A percentile compares a stretch with the other conserved stretches of the same genome.
Evolutionary conservation across 495 filamentous ascomycete genomes (phyloP).

Genomic region (Penicillium manginii): DNA sequence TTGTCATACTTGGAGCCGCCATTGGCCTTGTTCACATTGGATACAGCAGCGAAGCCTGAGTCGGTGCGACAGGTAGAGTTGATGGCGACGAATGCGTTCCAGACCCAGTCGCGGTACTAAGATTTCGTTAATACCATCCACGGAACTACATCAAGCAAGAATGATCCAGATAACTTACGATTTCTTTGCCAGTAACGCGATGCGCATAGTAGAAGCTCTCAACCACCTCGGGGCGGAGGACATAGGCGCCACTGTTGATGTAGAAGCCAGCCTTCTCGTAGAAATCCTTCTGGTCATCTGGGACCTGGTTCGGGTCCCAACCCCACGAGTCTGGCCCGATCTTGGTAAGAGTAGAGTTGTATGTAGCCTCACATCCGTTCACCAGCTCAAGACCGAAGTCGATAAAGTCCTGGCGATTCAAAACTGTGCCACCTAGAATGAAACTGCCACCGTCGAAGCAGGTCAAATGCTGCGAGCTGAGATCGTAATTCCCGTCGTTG

Average conservation of each 20-base stretch:
- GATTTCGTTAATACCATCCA: slow-evolving; percentile 16
- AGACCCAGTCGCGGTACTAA: slow-evolving; percentile 82
- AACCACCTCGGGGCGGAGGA: slow-evolving; percentile 81
- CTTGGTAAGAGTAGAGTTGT: slow-evolving; percentile 64
- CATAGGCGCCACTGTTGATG: slow-evolving; percentile 63
- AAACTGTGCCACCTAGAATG: slow-evolving; percentile 77
- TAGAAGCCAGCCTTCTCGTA: slow-evolving; percentile 74
- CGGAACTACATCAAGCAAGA: background rate
- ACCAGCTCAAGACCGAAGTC: slow-evolving; percentile 78
- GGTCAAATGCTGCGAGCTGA: slow-evolving; percentile 67
- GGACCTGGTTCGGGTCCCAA: slow-evolving; percentile 63
- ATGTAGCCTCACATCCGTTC: slow-evolving; percentile 74
- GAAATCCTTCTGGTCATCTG: slow-evolving; percentile 55
- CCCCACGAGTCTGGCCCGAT: slow-evolving; percentile 81
- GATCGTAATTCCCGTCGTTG: slow-evolving; percentile 51
- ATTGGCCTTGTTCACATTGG: slow-evolving; percentile 63
- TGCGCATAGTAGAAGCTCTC: slow-evolving; percentile 92
- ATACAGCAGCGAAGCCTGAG: slow-evolving; percentile 68
- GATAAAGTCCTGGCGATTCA: slow-evolving; percentile 64
- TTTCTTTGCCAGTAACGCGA: slow-evolving; percentile 68
- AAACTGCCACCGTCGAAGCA: slow-evolving; percentile 91
- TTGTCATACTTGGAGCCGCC: slow-evolving; percentile 69
- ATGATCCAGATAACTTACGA: slow-evolving; percentile 28
- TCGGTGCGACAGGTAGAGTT: slow-evolving; percentile 64
- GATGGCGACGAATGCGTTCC: slow-evolving; percentile 77